Percentiles rank a stretch among this genome's conserved stretches.
These are phyloP conservation scores for Pyronema omphalodes DNA, from an alignment of 495 filamentous ascomycete genomes.

Conservation along the genomic window DNA sequence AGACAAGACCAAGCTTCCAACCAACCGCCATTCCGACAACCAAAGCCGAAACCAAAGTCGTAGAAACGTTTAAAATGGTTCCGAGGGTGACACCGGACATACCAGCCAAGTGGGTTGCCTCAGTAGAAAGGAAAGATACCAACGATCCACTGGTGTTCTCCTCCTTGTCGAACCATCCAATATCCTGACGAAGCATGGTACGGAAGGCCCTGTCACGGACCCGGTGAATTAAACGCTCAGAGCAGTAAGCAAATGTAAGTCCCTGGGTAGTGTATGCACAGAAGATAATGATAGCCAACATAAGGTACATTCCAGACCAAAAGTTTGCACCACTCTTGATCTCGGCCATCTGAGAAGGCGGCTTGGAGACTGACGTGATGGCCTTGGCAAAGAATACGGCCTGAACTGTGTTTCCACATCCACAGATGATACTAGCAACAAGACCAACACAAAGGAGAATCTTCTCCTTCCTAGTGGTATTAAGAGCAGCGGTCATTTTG, in stretches of 20 bases:
- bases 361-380: constrained; percentile 48
- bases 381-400: constrained; percentile 82
- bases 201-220: constrained; percentile 66
- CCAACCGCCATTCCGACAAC: constrained; percentile 49
- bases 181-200: constrained; percentile 80
- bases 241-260: constrained; percentile 62
- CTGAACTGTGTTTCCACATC: constrained; percentile 70
- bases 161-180: constrained; percentile 70
- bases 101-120: constrained; percentile 69
- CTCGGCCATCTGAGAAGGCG: constrained; percentile 28
- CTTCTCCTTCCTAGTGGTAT: constrained; percentile 44
- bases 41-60: constrained; percentile 53
- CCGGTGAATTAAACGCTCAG: constrained; percentile 63
- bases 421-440: constrained; percentile 59
- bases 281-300: constrained; percentile 68
- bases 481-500: constrained; percentile 69
- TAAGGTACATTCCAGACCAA: constrained; percentile 87
- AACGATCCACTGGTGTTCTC: constrained; percentile 71
- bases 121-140: constrained; percentile 67
- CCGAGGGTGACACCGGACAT: constrained; percentile 67
- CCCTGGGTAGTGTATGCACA: constrained; percentile 51
- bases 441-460: constrained; percentile 58
- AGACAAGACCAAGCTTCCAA: constrained; percentile 84
- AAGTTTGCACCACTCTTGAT: constrained; percentile 58
- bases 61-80: constrained; percentile 54